Conservation (phyloP, 352 stramenopile genomes). For the Lagenidium giganteum region DNA sequence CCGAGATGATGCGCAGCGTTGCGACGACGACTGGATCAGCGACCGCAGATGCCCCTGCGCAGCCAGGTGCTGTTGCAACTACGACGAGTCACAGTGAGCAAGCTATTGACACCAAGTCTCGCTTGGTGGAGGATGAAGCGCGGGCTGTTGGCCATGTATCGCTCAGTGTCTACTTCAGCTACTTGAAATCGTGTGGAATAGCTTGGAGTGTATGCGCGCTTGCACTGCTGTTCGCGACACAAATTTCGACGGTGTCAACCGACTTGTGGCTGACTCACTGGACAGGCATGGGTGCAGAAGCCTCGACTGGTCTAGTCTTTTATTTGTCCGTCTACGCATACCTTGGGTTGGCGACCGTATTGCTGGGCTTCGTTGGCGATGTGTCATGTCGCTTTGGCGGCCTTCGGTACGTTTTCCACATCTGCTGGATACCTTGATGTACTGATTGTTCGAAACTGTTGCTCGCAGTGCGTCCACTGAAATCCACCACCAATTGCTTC, state of each 20-base stretch:
- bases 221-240: conserved; percentile 30
- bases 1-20: conserved; percentile 23
- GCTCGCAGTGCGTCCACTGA: conserved; percentile 38
- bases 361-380: conserved; percentile 42
- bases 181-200: conserved; percentile 40
- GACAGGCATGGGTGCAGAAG: conserved; percentile 23
- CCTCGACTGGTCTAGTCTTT: conserved; percentile 24
- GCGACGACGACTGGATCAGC: not conserved
- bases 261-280: conserved; percentile 68
- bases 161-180: conserved; percentile 31
- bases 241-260: conserved; percentile 47
- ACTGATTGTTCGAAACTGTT: conserved; percentile 1
- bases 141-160: conserved; percentile 36
- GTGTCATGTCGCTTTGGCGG: conserved; percentile 40
- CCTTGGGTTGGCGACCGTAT: conserved; percentile 42
- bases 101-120: no score
- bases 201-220: conserved; percentile 28
- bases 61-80: no score
- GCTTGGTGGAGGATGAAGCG: conserved; percentile 40
- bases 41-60: not conserved
- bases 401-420: conserved; percentile 26
- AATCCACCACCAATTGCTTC: conserved; percentile 62
- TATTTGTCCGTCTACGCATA: conserved; percentile 58
- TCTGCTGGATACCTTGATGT: not conserved
- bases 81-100: no score